phyloP scores from a whole-genome alignment of 2,329 filamentous ascomycete species.

The Fusarium papillatum region DNA sequence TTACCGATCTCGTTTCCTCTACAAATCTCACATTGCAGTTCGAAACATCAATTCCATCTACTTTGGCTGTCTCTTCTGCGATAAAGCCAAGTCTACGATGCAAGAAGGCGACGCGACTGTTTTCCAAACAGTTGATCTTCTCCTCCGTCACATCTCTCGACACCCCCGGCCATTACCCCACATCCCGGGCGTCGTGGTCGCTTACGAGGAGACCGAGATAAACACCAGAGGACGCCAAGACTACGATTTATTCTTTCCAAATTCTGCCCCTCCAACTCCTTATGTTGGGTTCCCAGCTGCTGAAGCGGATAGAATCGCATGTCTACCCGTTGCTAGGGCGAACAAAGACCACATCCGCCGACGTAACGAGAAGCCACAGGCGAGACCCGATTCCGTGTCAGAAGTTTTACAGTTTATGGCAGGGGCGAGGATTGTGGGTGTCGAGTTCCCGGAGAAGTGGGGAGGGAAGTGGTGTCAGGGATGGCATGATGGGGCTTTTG shows the following conservation, averaged over 20 bases:
- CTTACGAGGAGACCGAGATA: conserved; percentile 47
- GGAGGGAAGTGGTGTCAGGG: conserved; percentile 52
- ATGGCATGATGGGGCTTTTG: conserved; percentile 48
- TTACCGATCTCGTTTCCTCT: conserved; percentile 57
- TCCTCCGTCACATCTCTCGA: conserved; percentile 54
- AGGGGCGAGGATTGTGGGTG: conserved; percentile 48
- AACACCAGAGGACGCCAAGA: conserved; percentile 29
- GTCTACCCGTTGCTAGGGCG: conserved; percentile 51
- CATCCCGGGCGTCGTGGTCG: conserved; percentile 52
- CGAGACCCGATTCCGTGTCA: conserved; percentile 48
- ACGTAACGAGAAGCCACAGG: conserved; percentile 49
- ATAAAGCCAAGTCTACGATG: conserved; percentile 47
- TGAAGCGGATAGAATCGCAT: conserved; percentile 37
- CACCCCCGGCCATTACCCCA: conserved; percentile 56
- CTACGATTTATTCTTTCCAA: conserved; percentile 54
- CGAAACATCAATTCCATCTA: conserved; percentile 48
- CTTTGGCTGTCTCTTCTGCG: conserved; percentile 52
- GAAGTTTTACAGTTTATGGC: conserved; percentile 56
- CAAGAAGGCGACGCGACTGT: conserved; percentile 58
- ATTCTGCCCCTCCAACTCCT: conserved; percentile 40
- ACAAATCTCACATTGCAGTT: conserved; percentile 57
- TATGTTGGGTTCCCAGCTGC: conserved; percentile 21
- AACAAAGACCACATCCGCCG: conserved; percentile 51
- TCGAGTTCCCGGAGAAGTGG: conserved; percentile 51
- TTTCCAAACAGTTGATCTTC: conserved; percentile 52